These are phyloP conservation scores for Caloboletus firmus DNA, from an alignment of 1,284 basidiomycete species.

Conservation along the genomic window DNA sequence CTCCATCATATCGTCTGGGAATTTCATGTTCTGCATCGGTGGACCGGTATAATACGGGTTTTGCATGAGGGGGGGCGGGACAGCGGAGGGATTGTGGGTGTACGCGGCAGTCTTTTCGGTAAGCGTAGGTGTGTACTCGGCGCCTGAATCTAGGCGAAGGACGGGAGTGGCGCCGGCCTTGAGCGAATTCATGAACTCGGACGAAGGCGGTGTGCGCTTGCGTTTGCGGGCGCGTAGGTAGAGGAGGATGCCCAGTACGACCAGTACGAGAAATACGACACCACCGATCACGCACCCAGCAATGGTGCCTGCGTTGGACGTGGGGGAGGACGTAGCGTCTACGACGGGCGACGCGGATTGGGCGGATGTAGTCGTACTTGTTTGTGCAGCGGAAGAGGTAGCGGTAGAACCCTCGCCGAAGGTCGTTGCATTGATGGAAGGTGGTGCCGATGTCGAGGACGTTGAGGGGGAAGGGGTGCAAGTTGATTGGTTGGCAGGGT, in stretches of 20 bases:
- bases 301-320: conserved; percentile 37
- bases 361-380: not conserved
- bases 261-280: conserved; percentile 29
- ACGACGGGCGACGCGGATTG: conserved; percentile 2
- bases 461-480: not conserved
- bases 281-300: conserved; percentile 46
- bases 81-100: not conserved
- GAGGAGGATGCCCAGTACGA: conserved; percentile 32
- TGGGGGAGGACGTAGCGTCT: conserved; percentile 14
- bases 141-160: conserved; percentile 30
- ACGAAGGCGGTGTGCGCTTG: conserved; percentile 47
- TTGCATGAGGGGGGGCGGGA: conserved; percentile 16
- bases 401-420: not conserved
- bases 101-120: conserved; percentile 20
- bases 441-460: not conserved
- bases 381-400: not conserved
- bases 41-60: conserved; percentile 15
- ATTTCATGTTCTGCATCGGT: conserved; percentile 8
- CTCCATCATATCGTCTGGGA: conserved; percentile 17
- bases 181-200: conserved; percentile 44
- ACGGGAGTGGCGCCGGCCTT: conserved; percentile 25
- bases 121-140: conserved; percentile 14
- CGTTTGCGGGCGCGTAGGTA: conserved; percentile 39
- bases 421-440: not conserved
- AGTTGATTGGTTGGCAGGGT: not conserved